phyloP scores from a whole-genome alignment of 2,329 filamentous ascomycete species.

The Trichoderma cornu-damae region DNA sequence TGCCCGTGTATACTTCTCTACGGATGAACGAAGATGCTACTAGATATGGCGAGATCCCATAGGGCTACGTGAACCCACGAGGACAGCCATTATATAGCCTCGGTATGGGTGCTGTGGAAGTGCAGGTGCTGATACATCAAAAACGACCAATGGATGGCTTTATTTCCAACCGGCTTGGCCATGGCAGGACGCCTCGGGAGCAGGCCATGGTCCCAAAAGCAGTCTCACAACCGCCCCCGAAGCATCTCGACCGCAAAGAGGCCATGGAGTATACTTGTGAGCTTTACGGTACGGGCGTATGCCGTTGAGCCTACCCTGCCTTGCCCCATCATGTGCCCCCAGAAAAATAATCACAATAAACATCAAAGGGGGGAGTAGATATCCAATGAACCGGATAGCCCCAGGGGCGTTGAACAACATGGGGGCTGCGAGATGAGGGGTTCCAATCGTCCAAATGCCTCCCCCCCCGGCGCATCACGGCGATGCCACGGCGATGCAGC shows the following conservation, averaged over 20 bases:
- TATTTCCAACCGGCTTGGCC: no score
- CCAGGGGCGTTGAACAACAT: background rate
- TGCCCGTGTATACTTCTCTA: no score
- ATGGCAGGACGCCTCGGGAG: background rate
- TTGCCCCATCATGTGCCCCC: no score
- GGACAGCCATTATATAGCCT: no score
- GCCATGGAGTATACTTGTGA: background rate
- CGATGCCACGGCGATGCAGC: background rate
- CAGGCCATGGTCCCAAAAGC: no score
- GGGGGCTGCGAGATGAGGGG: background rate
- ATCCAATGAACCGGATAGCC: background rate
- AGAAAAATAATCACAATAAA: no score
- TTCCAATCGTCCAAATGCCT: background rate
- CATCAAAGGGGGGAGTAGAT: no score
- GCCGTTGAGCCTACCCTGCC: background rate
- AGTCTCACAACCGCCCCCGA: background rate
- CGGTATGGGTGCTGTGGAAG: no score
- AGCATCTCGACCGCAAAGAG: background rate
- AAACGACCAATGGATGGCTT: no score
- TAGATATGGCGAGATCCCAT: no score
- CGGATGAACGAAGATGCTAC: no score
- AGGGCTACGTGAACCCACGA: no score
- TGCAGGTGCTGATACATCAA: background rate
- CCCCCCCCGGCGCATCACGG: background rate
- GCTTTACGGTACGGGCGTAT: background rate